Conservation (phyloP, 139 green algal genomes). For the Chlamydomonas sp. region DNA sequence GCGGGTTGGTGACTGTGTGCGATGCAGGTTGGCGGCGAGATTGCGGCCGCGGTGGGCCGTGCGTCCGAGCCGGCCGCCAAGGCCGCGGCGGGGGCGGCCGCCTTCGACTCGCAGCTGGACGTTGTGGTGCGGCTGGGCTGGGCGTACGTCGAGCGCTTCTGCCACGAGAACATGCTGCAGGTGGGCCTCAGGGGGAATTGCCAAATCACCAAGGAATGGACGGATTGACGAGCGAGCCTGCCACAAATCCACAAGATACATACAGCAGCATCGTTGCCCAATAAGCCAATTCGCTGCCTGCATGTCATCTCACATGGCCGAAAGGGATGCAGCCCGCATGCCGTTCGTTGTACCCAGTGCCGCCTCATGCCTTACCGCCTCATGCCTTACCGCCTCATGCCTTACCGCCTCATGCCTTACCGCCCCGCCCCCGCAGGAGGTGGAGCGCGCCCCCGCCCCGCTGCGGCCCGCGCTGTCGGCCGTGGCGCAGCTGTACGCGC, state of each 20-base stretch:
- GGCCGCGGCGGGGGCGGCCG: constrained; percentile 42
- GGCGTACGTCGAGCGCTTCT: constrained; percentile 67
- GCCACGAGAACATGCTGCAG: constrained; percentile 64
- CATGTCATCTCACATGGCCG: too few relatives aligned
- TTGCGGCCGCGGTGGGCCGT: constrained; percentile 49
- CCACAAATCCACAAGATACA: too few relatives aligned
- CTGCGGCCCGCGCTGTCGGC: constrained; percentile 28
- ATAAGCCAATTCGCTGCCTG: too few relatives aligned
- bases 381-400: too few relatives aligned
- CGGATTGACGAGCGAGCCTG: too few relatives aligned
- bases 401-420: too few relatives aligned
- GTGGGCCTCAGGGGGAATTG: background rate
- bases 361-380: too few relatives aligned
- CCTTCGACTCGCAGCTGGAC: constrained; percentile 78
- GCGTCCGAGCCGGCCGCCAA: constrained; percentile 23
- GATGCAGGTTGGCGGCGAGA: constrained; percentile 49
- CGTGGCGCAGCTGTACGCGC: constrained; percentile 69
- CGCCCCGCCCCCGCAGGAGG: background rate
- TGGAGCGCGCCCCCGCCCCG: constrained; percentile 12
- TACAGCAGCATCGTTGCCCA: too few relatives aligned
- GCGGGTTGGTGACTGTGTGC: background rate
- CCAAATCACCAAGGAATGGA: too few relatives aligned
- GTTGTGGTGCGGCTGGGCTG: constrained; percentile 80
- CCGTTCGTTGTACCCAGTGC: too few relatives aligned
- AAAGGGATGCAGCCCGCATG: too few relatives aligned